Conservation (phyloP, 352 stramenopile species). For the Phytopythium vexans region DNA sequence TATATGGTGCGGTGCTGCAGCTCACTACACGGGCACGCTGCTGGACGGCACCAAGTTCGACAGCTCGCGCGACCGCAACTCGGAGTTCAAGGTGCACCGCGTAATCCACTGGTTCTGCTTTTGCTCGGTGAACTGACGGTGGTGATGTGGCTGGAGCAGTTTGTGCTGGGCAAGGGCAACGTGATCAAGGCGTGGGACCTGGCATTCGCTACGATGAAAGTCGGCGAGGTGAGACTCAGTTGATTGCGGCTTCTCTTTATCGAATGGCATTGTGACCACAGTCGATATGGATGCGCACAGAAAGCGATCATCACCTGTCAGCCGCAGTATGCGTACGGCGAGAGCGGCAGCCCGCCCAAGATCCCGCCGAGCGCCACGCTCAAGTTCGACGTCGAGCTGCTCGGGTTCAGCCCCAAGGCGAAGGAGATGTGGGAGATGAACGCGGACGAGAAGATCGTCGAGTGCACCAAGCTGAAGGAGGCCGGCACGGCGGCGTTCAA, state of each 20-base stretch:
- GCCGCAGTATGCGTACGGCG: conserved; percentile 93
- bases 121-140: not conserved
- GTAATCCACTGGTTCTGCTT: not conserved
- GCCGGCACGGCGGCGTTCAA: conserved; percentile 94
- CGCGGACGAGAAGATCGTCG: conserved; percentile 75
- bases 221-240: conserved; percentile 75
- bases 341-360: conserved; percentile 87
- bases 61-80: conserved; percentile 86
- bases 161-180: conserved; percentile 85
- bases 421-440: conserved; percentile 95
- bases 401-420: conserved; percentile 93
- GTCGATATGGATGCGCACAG: conserved; percentile 12
- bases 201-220: conserved; percentile 92
- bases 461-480: conserved; percentile 87
- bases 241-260: not conserved
- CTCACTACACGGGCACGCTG: conserved; percentile 95
- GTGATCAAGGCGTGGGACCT: conserved; percentile 90
- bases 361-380: conserved; percentile 94
- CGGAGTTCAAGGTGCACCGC: conserved; percentile 66
- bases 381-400: conserved; percentile 96
- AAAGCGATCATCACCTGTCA: conserved; percentile 92
- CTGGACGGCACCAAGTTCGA: conserved; percentile 95
- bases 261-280: not conserved
- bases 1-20: conserved; percentile 21
- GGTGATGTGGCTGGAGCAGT: conserved; percentile 22